These are phyloP conservation scores for Alternaria atra DNA, from an alignment of 2,329 filamentous ascomycete genomes.

Conservation along the genomic window DNA sequence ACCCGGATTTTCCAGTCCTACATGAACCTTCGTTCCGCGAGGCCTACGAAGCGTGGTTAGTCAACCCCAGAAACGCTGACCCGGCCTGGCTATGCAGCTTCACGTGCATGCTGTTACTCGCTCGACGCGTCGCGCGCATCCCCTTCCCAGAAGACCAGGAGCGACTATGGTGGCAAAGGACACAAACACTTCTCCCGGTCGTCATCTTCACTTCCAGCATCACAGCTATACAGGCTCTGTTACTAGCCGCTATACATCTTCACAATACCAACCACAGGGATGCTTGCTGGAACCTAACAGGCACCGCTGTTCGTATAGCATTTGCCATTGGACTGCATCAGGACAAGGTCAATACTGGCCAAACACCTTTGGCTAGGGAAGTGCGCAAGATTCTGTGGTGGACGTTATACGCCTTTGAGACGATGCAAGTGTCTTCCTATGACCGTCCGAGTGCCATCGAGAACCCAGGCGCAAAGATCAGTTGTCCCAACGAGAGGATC, in stretches of 20 bases:
- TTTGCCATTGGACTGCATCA: slow-evolving; percentile 57
- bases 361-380: slow-evolving; percentile 53
- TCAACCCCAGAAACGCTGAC: slow-evolving; percentile 44
- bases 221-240: slow-evolving; percentile 53
- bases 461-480: slow-evolving; percentile 46
- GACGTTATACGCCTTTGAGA: slow-evolving; percentile 60
- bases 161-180: slow-evolving; percentile 54
- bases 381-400: slow-evolving; percentile 64
- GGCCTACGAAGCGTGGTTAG: slow-evolving; percentile 50
- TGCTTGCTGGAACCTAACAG: slow-evolving; percentile 56
- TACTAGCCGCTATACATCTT: slow-evolving; percentile 56
- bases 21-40: slow-evolving; percentile 56
- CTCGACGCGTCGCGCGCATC: slow-evolving; percentile 47
- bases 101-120: slow-evolving; percentile 54
- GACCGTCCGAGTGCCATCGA: slow-evolving; percentile 57
- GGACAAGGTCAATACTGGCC: slow-evolving; percentile 48
- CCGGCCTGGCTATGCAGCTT: slow-evolving; percentile 55
- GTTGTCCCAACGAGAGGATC: slow-evolving; percentile 49
- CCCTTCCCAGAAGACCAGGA: slow-evolving; percentile 51
- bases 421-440: slow-evolving; percentile 56
- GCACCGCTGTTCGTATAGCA: slow-evolving; percentile 55
- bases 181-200: slow-evolving; percentile 53
- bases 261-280: slow-evolving; percentile 58
- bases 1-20: slow-evolving; percentile 55
- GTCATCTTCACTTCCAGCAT: slow-evolving; percentile 57